These are phyloP conservation scores for Blumeria hordei DNA, from an alignment of 2,329 filamentous ascomycete genomes.

Conservation along the genomic window DNA sequence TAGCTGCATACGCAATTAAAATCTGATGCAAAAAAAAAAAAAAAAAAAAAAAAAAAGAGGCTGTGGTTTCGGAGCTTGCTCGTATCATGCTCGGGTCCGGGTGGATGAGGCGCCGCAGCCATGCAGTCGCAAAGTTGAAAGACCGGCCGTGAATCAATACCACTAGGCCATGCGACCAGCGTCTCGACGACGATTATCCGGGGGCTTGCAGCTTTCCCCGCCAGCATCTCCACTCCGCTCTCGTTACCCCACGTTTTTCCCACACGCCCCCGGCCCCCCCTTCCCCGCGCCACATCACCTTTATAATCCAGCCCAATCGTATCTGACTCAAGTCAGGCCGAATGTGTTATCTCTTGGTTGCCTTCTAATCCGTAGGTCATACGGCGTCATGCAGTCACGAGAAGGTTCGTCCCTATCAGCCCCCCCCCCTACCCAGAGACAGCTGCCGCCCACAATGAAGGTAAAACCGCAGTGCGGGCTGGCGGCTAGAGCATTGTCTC, in stretches of 20 bases:
- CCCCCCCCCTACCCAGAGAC: not conserved
- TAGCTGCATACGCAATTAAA: too few species aligned
- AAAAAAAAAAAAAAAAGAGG: too few species aligned
- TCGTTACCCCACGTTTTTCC: not conserved
- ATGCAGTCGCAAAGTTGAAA: too few species aligned
- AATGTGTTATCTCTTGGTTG: not conserved
- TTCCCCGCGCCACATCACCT: not conserved
- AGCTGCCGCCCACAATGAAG: not conserved
- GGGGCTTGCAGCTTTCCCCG: too few species aligned
- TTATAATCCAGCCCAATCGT: not conserved
- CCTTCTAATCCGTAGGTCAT: slow-evolving; percentile 5
- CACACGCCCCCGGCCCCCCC: not conserved
- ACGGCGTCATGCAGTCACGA: slow-evolving; percentile 9
- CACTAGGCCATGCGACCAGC: too few species aligned
- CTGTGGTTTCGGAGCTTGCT: too few species aligned
- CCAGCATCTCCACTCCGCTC: not conserved
- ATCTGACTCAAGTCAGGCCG: not conserved
- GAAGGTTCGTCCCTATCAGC: slow-evolving; percentile 6
- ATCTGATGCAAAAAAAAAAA: too few species aligned
- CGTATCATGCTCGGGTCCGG: too few species aligned
- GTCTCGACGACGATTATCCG: too few species aligned
- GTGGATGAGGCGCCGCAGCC: too few species aligned
- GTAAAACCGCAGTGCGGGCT: not conserved
- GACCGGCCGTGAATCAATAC: too few species aligned
- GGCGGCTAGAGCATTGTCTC: slow-evolving; percentile 4